phyloP scores from a whole-genome alignment of 2,329 filamentous ascomycete genomes.

The Penicillium expansum region DNA sequence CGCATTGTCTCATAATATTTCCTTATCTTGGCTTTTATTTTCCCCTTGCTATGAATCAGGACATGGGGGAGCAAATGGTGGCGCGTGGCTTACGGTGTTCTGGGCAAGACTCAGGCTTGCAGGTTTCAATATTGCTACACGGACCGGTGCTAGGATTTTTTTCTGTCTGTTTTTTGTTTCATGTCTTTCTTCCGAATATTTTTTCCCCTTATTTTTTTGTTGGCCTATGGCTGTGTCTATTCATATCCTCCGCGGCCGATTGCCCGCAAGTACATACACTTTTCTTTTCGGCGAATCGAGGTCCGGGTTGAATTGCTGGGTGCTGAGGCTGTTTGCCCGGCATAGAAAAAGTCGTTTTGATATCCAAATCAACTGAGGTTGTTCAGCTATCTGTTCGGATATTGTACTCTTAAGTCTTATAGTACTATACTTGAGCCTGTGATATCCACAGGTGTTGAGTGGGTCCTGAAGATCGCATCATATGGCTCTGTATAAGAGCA shows the following conservation, averaged over 20 bases:
- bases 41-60: constrained; percentile 21
- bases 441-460: neutral
- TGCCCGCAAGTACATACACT: constrained; percentile 19
- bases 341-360: constrained; percentile 7
- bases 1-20: neutral
- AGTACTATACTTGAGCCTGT: neutral
- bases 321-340: neutral
- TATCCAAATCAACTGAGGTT: neutral
- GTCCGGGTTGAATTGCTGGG: neutral
- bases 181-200: constrained; percentile 6
- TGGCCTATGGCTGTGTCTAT: constrained; percentile 20
- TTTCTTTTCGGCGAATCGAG: neutral
- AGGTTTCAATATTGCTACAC: constrained; percentile 29
- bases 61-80: constrained; percentile 18
- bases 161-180: constrained; percentile 3
- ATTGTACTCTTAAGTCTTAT: neutral
- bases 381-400: neutral
- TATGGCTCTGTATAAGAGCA: neutral
- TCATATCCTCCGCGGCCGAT: constrained; percentile 13
- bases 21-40: constrained; percentile 6
- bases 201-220: neutral
- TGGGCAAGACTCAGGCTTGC: constrained; percentile 14
- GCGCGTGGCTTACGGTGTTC: constrained; percentile 31
- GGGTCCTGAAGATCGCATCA: neutral
- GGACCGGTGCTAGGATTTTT: constrained; percentile 27